Base-by-base conservation (phyloP, 495 filamentous ascomycete genomes). In the Daldinia concentrica region DNA sequence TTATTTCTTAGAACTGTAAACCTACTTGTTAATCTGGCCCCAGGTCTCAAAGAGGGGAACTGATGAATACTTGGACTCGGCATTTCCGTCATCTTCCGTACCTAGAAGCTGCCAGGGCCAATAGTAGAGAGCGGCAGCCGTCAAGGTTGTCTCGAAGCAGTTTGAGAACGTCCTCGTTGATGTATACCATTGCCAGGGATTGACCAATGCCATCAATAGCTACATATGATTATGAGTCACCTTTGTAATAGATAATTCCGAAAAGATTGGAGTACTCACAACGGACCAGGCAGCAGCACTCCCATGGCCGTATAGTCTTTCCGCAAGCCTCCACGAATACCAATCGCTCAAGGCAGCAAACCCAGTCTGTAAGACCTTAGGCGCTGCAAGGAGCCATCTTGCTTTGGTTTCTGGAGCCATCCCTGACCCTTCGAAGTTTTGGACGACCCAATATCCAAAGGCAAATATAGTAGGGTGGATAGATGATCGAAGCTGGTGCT, bases 101-200 rank as follows among this genome's bases (percentile, higher is more conserved):
- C 69, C 76, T 14, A 85, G 76, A 19, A 87, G 69, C 32, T 82
- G 78, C 96, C 95, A 98, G 17, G 95, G 95, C 94, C 94, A 98
- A 62, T 89, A 86, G 70, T 88, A 87, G 15, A 98, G 81, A 5
- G 94, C 95, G 60, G 88, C 83, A 62, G 92, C 83, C 14, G 95
- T 98, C 68, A 99, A 75, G 3, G 91, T 92, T 1, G 92, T 96
- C 82, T 99, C 95, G 8, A 97, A 81, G 61, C 90, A 95, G 80
- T 98, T 99, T 43, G 94, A 98, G 58, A 99, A 88, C 0, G 95
- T 97, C 62, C 95, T 87, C 1, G 93, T 96, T 0, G 94, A 94
- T 78, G 91, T 96, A 78, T 96, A 98, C 91, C 91, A 99, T 77
- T 98, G 93, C 93, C 96, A 99, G 17, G 95, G 93, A 76, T 89